These are phyloP conservation scores for Schwanniomyces occidentalis DNA, from an alignment of 805 yeast species.

Conservation along the genomic window DNA sequence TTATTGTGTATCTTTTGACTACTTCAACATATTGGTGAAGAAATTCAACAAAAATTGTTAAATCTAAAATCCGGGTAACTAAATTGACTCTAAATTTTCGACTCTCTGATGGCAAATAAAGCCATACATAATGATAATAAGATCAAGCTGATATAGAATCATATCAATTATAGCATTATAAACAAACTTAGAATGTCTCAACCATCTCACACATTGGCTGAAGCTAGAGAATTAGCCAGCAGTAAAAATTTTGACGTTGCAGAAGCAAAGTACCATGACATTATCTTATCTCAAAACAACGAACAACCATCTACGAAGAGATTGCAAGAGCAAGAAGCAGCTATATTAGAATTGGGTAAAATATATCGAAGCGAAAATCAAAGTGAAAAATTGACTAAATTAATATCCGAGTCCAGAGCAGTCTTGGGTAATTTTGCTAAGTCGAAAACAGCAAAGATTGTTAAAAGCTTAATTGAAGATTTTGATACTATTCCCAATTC, in stretches of 20 bases:
- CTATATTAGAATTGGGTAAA: conserved; percentile 75
- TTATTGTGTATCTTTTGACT: too few species aligned
- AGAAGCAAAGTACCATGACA: conserved; percentile 55
- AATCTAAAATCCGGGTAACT: too few species aligned
- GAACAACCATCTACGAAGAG: conserved; percentile 15
- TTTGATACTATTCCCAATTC: conserved; percentile 64
- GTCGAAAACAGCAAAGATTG: conserved; percentile 91
- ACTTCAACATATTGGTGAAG: too few species aligned
- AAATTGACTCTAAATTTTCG: too few species aligned
- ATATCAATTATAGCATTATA: too few species aligned
- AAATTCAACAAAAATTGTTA: too few species aligned
- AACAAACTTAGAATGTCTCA: conserved; percentile 23
- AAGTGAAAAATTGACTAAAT: conserved; percentile 51
- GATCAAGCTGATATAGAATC: too few species aligned
- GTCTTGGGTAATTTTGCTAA: conserved; percentile 84
- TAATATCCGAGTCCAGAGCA: conserved; percentile 67
- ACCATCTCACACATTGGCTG: conserved; percentile 38
- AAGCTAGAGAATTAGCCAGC: conserved; percentile 61
- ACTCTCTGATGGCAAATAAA: conserved; percentile 7
- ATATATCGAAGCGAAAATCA: conserved; percentile 56
- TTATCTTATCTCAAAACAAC: conserved; percentile 34
- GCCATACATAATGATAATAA: too few species aligned
- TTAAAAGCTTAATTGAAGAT: conserved; percentile 76
- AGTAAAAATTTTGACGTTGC: conserved; percentile 55
- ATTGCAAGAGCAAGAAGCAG: conserved; percentile 55